These are phyloP conservation scores for Amaranthus tricolor DNA, from an alignment of 179 eudicot genomes.

Conservation along the genomic window DNA sequence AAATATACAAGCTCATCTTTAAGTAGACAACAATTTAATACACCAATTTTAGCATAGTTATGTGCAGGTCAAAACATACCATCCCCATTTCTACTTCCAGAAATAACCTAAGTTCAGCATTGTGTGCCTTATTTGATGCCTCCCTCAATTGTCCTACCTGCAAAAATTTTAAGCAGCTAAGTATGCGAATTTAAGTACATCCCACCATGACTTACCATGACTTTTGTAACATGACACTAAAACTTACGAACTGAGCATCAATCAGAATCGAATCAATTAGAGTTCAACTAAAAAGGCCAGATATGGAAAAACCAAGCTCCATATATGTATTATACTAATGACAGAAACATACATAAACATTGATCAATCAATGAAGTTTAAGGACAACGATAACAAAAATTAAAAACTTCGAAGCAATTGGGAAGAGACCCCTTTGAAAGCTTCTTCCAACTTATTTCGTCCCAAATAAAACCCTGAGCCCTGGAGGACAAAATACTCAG, in stretches of 20 bases:
- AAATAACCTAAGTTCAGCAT: constrained; percentile 82
- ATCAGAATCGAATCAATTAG: not conserved
- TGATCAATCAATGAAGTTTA: not conserved
- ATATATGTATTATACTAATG: not conserved
- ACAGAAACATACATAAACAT: not conserved
- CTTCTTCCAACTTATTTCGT: not conserved
- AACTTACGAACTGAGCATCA: not conserved
- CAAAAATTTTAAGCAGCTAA: not conserved
- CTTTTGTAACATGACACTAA: not conserved
- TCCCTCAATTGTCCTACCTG: constrained; percentile 93
- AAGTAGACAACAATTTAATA: not conserved
- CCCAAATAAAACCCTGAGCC: not conserved
- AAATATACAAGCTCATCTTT: not conserved
- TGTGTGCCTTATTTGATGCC: constrained; percentile 64
- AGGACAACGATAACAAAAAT: not conserved
- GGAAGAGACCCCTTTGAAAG: not conserved
- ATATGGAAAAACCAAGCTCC: not conserved
- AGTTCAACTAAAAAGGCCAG: not conserved
- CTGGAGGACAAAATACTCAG: not conserved
- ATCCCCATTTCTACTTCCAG: constrained; percentile 71
- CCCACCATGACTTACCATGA: not conserved
- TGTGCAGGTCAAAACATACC: constrained; percentile 38
- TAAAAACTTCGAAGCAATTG: not conserved
- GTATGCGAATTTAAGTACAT: not conserved
- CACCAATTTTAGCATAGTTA: not conserved